These are phyloP conservation scores for Claviceps purpurea DNA, from an alignment of 2,329 filamentous ascomycete genomes.

Conservation along the genomic window DNA sequence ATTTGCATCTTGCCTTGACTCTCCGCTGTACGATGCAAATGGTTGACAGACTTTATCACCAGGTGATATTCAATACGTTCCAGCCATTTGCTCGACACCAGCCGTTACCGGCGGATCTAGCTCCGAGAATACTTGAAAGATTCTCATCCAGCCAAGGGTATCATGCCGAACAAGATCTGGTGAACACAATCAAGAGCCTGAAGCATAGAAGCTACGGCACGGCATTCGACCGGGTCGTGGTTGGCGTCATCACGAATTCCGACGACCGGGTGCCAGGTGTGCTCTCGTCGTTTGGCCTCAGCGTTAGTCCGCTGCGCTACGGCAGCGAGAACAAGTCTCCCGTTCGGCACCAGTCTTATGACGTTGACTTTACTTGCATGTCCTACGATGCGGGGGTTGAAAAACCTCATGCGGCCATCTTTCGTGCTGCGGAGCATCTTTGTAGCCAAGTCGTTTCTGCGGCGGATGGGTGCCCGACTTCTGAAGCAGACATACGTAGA, in stretches of 20 bases:
- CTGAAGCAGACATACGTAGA: constrained; percentile 7
- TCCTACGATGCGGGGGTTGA: constrained; percentile 49
- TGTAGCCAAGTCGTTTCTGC: constrained; percentile 18
- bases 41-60: background rate
- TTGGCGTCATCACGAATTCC: constrained; percentile 50
- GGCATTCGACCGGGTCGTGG: constrained; percentile 25
- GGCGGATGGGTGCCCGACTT: background rate
- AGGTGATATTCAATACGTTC: constrained; percentile 45
- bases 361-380: constrained; percentile 44
- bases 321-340: constrained; percentile 5
- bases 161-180: constrained; percentile 29
- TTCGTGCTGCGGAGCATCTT: constrained; percentile 37
- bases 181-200: constrained; percentile 29
- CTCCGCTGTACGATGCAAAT: background rate
- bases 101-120: constrained; percentile 29
- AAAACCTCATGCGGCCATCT: constrained; percentile 45
- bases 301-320: constrained; percentile 25
- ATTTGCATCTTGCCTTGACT: background rate
- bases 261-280: constrained; percentile 45
- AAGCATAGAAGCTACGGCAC: constrained; percentile 10
- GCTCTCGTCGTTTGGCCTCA: constrained; percentile 38
- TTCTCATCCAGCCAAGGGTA: constrained; percentile 44
- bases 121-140: constrained; percentile 32
- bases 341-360: constrained; percentile 8
- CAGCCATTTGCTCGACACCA: constrained; percentile 22